phyloP scores from a whole-genome alignment of 768 basidiomycete species.

The Tubosaeta sp. region DNA sequence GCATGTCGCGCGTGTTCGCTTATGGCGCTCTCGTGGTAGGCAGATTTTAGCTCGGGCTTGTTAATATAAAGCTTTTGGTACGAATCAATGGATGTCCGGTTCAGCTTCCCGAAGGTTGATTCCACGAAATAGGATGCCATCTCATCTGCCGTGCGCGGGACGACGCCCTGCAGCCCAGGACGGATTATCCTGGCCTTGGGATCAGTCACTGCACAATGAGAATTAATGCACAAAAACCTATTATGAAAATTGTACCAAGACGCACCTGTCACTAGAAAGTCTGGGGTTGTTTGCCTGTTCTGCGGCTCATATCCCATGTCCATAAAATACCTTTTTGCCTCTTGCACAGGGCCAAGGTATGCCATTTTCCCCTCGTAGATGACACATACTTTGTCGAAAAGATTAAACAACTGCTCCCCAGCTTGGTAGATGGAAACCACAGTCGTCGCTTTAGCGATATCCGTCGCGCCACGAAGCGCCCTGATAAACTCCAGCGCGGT shows the following conservation, averaged over 20 bases:
- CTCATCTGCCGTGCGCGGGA: conserved; percentile 54
- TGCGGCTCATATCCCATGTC: conserved; percentile 50
- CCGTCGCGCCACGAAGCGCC: conserved; percentile 60
- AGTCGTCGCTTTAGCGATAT: conserved; percentile 50
- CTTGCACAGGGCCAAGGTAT: conserved; percentile 51
- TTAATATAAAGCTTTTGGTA: conserved; percentile 45
- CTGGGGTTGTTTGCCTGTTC: conserved; percentile 55
- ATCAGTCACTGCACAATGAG: conserved; percentile 43
- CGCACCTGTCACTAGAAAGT: conserved; percentile 49
- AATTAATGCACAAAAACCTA: neutral
- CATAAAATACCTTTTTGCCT: conserved; percentile 54
- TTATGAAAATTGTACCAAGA: conserved; percentile 24
- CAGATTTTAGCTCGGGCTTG: conserved; percentile 36
- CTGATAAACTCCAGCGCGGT: conserved; percentile 73
- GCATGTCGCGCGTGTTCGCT: conserved; percentile 45
- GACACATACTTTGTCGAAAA: conserved; percentile 68
- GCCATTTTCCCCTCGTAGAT: conserved; percentile 52
- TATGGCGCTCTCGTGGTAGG: conserved; percentile 45
- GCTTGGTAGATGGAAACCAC: conserved; percentile 87
- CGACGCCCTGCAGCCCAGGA: conserved; percentile 32
- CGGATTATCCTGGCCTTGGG: conserved; percentile 52
- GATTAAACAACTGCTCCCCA: conserved; percentile 57
- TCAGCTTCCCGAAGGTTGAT: conserved; percentile 38
- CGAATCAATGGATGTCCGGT: conserved; percentile 42
- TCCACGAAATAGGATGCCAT: conserved; percentile 47